These are phyloP conservation scores for Fragilariopsis cylindrus DNA, from an alignment of 108 stramenopile genomes.

Conservation along the genomic window DNA sequence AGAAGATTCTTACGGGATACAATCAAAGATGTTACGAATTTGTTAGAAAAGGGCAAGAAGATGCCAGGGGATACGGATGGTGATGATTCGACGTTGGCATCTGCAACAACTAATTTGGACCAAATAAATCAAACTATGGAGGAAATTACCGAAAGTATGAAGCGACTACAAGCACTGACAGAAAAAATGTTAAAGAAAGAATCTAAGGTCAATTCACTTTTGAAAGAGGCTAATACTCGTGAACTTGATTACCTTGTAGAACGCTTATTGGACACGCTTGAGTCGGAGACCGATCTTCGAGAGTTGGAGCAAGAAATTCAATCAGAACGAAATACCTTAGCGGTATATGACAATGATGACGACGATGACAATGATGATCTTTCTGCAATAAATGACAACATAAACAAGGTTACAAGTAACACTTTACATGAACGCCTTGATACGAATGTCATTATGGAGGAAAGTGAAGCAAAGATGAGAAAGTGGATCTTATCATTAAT, in stretches of 20 bases:
- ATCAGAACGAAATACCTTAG: neutral
- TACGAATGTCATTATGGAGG: neutral
- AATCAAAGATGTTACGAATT: neutral
- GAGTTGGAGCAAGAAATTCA: neutral
- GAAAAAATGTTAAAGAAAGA: neutral
- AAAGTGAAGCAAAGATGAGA: constrained; percentile 19
- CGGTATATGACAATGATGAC: neutral
- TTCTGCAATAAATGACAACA: neutral
- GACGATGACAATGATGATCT: constrained; percentile 2
- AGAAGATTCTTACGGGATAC: neutral
- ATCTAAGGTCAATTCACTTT: neutral
- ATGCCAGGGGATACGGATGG: neutral
- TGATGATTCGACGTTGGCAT: neutral
- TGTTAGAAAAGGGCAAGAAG: neutral
- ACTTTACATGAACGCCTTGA: constrained; percentile 16
- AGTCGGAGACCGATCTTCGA: constrained; percentile 23
- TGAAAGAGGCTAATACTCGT: constrained; percentile 18
- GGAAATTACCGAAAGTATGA: constrained; percentile 2
- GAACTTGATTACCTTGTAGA: constrained; percentile 15
- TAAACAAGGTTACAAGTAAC: neutral
- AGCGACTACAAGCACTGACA: constrained; percentile 4
- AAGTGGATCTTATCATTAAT: constrained; percentile 23
- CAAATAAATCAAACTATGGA: neutral
- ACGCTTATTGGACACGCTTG: constrained; percentile 17
- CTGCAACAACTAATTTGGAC: neutral